A percentile compares a stretch with the other conserved stretches of the same genome.
These are phyloP conservation scores for Phytophthora hibernalis DNA, from an alignment of 352 stramenopile genomes.

Conservation along the genomic window DNA sequence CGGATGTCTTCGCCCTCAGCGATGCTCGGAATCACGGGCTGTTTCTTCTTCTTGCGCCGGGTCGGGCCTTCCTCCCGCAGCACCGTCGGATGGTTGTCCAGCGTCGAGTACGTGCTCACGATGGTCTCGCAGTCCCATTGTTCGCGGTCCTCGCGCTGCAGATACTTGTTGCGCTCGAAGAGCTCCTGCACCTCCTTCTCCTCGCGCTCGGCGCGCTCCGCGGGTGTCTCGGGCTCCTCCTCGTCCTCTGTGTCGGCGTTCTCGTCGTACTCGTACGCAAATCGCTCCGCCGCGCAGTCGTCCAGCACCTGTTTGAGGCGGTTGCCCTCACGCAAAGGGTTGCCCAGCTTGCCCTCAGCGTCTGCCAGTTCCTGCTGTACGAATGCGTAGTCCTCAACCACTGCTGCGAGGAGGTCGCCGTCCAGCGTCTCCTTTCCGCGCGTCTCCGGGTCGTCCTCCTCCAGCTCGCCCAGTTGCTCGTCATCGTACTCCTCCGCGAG, in stretches of 20 bases:
- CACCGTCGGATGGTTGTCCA: slow-evolving; percentile 98
- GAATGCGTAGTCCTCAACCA: slow-evolving; percentile 77
- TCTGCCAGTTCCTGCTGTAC: slow-evolving; percentile 79
- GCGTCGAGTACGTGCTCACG: slow-evolving; percentile 97
- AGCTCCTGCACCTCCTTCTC: slow-evolving; percentile 55
- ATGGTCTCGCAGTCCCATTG: slow-evolving; percentile 98
- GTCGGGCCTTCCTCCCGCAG: slow-evolving; percentile 73
- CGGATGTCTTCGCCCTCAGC: slow-evolving; percentile 43
- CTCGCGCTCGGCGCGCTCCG: slow-evolving; percentile 37
- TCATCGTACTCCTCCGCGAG: slow-evolving; percentile 86
- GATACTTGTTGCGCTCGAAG: slow-evolving; percentile 70
- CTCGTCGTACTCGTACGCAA: slow-evolving; percentile 65
- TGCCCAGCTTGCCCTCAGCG: slow-evolving; percentile 80
- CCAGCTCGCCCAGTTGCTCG: slow-evolving; percentile 78
- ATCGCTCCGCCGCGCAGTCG: slow-evolving; percentile 66
- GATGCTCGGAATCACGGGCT: slow-evolving; percentile 23
- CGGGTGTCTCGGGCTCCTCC: slow-evolving; percentile 41
- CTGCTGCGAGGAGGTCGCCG: slow-evolving; percentile 67
- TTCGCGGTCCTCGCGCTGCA: slow-evolving; percentile 66
- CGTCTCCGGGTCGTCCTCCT: slow-evolving; percentile 78
- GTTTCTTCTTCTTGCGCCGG: slow-evolving; percentile 88
- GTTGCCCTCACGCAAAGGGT: slow-evolving; percentile 75
- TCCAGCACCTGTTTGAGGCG: slow-evolving; percentile 77
- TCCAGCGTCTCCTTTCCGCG: slow-evolving; percentile 77
- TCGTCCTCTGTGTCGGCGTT: slow-evolving; percentile 50